Conservation (phyloP, 2,329 filamentous ascomycete genomes). For the Dactylellina sp. region DNA sequence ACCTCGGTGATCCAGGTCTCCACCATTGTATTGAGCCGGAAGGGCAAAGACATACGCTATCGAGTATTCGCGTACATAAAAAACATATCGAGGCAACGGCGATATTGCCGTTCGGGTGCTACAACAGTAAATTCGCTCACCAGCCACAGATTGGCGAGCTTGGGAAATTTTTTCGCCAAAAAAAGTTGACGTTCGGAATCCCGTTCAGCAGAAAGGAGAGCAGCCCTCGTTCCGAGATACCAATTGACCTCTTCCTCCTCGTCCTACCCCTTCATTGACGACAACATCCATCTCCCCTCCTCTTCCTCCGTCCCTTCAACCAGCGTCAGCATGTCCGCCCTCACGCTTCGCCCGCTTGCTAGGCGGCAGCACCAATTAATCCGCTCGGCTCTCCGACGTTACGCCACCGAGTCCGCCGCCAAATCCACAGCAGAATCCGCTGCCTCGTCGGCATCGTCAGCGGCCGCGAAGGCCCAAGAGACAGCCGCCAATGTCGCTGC, state of each 20-base stretch:
- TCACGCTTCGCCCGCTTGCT: constrained; percentile 48
- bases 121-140: constrained; percentile 40
- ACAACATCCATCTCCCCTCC: constrained; percentile 14
- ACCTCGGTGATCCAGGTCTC: background rate
- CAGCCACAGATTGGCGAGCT: constrained; percentile 53
- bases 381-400: constrained; percentile 49
- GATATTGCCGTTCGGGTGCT: background rate
- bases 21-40: no score
- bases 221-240: constrained; percentile 14
- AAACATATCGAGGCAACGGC: background rate
- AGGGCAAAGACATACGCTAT: no score
- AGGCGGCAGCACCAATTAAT: constrained; percentile 53
- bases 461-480: constrained; percentile 57
- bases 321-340: constrained; percentile 37
- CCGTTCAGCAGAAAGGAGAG: constrained; percentile 53
- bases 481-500: constrained; percentile 60
- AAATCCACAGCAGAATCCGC: constrained; percentile 55
- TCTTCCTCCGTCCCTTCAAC: constrained; percentile 2
- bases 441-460: constrained; percentile 34
- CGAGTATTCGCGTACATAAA: no score
- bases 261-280: constrained; percentile 17
- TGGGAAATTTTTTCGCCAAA: constrained; percentile 53
- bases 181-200: constrained; percentile 37
- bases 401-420: constrained; percentile 50
- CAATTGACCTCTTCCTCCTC: constrained; percentile 22